phyloP scores from a whole-genome alignment of 139 green algal genomes.

The Penium margaritaceum region DNA sequence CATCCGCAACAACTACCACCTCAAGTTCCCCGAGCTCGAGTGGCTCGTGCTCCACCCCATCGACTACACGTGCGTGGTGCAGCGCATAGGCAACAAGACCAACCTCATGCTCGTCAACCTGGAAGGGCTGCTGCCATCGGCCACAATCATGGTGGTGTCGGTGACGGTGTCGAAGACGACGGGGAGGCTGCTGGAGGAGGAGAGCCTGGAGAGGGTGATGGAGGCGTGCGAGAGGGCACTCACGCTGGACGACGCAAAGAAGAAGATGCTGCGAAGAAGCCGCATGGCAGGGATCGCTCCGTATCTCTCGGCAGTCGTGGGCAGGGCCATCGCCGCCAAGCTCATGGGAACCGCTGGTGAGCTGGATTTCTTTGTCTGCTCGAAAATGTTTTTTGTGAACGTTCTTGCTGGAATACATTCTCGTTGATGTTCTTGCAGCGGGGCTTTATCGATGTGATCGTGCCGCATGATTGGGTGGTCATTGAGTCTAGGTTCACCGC shows the following conservation, averaged over 20 bases:
- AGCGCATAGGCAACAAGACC: conserved; percentile 73
- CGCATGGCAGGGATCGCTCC: conserved; percentile 84
- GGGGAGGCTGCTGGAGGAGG: conserved; percentile 61
- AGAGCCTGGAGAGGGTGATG: conserved; percentile 52
- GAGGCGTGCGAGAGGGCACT: conserved; percentile 67
- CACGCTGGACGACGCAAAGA: conserved; percentile 77
- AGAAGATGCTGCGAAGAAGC: conserved; percentile 42
- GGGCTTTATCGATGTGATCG: too few species aligned
- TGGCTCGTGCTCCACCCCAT: conserved; percentile 65
- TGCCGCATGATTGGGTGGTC: too few species aligned
- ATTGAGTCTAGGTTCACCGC: too few species aligned
- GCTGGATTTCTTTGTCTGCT: too few species aligned
- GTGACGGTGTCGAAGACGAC: conserved; percentile 89
- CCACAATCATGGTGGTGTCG: conserved; percentile 89
- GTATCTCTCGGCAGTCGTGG: conserved; percentile 79
- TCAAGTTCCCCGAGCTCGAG: conserved; percentile 92
- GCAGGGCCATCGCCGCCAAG: conserved; percentile 78
- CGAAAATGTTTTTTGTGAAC: too few species aligned
- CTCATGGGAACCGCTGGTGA: conserved; percentile 75
- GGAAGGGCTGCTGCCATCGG: conserved; percentile 65
- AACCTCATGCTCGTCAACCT: conserved; percentile 66
- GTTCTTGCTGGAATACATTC: too few species aligned
- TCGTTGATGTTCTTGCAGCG: too few species aligned
- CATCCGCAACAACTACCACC: conserved; percentile 55
- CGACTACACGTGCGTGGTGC: conserved; percentile 70